A percentile compares a stretch with the other conserved stretches of the same genome.
phyloP scores from a whole-genome alignment of 495 filamentous ascomycete species.

The Hypoxylon crocopeplum region DNA sequence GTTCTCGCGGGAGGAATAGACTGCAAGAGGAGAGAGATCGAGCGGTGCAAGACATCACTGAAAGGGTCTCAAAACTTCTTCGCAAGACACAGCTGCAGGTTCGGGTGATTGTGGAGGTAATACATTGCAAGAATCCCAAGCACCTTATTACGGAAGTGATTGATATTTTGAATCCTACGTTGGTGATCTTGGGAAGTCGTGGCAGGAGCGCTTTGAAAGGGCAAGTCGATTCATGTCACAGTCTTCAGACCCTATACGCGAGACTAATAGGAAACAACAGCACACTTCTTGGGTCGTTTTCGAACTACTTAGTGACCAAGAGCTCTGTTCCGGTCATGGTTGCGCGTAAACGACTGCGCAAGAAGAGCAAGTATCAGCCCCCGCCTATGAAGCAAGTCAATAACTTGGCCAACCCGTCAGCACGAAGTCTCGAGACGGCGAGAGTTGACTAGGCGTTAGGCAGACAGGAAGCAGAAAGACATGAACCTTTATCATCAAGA shows the following conservation, averaged over 20 bases:
- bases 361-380: constrained; percentile 72
- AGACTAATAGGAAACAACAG: constrained; percentile 23
- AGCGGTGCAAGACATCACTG: constrained; percentile 77
- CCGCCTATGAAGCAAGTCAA: constrained; percentile 70
- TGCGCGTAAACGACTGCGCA: constrained; percentile 78
- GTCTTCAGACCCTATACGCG: not conserved
- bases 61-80: constrained; percentile 80
- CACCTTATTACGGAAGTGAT: constrained; percentile 88
- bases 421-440: constrained; percentile 67
- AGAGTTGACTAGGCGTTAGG: constrained; percentile 64
- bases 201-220: constrained; percentile 92
- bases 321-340: constrained; percentile 97
- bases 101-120: constrained; percentile 89
- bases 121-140: constrained; percentile 96
- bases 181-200: constrained; percentile 89
- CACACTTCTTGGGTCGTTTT: constrained; percentile 85
- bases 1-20: constrained; percentile 52
- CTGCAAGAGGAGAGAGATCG: constrained; percentile 78
- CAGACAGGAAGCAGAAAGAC: not conserved
- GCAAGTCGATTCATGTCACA: constrained; percentile 58
- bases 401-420: constrained; percentile 68
- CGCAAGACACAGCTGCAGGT: constrained; percentile 92
- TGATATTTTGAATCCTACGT: constrained; percentile 87
- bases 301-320: constrained; percentile 95
- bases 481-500: not conserved